phyloP scores from a whole-genome alignment of 805 yeast genomes.

The Ogataea nitratoaversa region DNA sequence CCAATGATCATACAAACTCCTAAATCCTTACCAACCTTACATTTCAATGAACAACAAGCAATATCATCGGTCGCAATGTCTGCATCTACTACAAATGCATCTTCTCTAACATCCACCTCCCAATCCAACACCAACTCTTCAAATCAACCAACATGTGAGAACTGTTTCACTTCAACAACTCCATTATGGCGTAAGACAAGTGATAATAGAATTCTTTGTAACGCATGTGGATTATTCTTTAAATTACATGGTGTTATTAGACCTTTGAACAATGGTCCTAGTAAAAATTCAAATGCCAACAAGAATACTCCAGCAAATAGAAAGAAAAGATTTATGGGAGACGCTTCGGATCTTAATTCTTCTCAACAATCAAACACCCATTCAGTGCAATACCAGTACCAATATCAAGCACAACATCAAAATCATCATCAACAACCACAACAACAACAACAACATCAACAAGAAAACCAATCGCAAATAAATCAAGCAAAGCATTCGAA shows the following conservation, averaged over 20 bases:
- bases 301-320: conserved; percentile 7
- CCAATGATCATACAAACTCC: conserved; percentile 1
- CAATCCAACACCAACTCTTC: conserved; percentile 8
- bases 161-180: conserved; percentile 87
- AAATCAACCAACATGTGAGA: conserved; percentile 56
- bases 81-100: conserved; percentile 5
- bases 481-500: too few species aligned
- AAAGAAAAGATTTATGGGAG: conserved; percentile 14
- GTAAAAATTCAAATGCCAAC: conserved; percentile 4
- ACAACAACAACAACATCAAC: conserved; percentile 2
- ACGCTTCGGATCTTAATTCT: not conserved
- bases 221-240: conserved; percentile 88
- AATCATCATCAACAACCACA: conserved; percentile 2
- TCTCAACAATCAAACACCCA: not conserved
- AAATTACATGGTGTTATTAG: conserved; percentile 70
- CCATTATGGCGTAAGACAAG: conserved; percentile 89
- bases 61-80: not conserved
- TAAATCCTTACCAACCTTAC: conserved; percentile 11
- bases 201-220: conserved; percentile 79
- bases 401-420: conserved; percentile 1
- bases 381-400: conserved; percentile 4
- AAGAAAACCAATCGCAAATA: not conserved
- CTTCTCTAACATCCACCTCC: conserved; percentile 5
- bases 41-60: not conserved
- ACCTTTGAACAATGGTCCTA: conserved; percentile 22